Base-by-base conservation (phyloP, 306 rosid genomes). In the Dalbergia cochinchinensis region DNA sequence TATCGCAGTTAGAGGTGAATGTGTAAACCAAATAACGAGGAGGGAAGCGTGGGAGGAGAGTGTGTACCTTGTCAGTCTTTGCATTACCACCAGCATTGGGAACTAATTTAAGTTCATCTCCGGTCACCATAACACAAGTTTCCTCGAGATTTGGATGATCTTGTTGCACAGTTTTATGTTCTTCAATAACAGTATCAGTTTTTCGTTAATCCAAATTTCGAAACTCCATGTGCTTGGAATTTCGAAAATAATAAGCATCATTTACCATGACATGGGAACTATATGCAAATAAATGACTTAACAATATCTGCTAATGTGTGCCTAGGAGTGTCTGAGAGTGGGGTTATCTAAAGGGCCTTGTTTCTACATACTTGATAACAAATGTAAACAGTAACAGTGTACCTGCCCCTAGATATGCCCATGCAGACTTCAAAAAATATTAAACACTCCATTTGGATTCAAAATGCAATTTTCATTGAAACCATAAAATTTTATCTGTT, bases 41-140 rank as follows among this genome's bases (percentile, higher is more conserved):
- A 18, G 13, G 19, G 7, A 5, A 35, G 34, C 18, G 6, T 44
- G 44, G 54, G 50, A 2, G 4, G 31, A 39, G 61, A 37, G 51
- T 33, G 66, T 76, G 61, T 76, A 94, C 98, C 98, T 92, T 94
- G 87, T 83, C 86, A 78, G 80, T 83, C 58, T 81, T 86, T 63
- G 33, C 63, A 77, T 74, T 69, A 74, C 18, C 74, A 41, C 76
- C 83, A 50, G 51, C 42, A 6, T 78, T 86, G 45, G 83, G 83
- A 69, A 85, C 68, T 51, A 80, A 82, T 73, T 50, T 81, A 65
- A 91, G 72, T 12, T 89, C 94, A 53, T 86, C 88, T 79, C 80
- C 83, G 8, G 83, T 84, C 74, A 94, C 97, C 66, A 94, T 41
- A 50, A 95, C 88, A 79, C 97, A 91, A 59, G 91, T 80, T 83